Conservation (phyloP, 2,329 filamentous ascomycete genomes). For the Trichoderma gracile region DNA sequence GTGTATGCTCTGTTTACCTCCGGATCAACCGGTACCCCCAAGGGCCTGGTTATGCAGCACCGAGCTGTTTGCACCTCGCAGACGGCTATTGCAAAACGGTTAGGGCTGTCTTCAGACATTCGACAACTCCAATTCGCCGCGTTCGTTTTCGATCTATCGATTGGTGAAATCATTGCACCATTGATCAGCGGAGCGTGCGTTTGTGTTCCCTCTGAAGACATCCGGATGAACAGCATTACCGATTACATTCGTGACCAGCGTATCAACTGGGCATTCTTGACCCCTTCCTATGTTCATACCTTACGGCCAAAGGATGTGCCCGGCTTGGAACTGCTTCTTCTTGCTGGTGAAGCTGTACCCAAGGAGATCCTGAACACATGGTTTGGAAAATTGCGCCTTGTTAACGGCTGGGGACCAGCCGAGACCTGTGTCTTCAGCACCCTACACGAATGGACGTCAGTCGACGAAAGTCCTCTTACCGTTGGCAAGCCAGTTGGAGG, state of each 20-base stretch:
- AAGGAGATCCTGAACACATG: constrained; percentile 6
- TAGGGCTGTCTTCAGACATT: neutral
- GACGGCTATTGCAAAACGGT: neutral
- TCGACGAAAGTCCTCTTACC: neutral
- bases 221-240: constrained; percentile 7
- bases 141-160: constrained; percentile 23
- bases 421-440: constrained; percentile 22
- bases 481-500: constrained; percentile 14
- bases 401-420: constrained; percentile 10
- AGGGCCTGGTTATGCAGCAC: constrained; percentile 20
- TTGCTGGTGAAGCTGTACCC: constrained; percentile 17
- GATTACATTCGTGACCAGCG: neutral
- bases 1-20: constrained; percentile 20
- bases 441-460: neutral
- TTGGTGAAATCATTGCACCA: constrained; percentile 2
- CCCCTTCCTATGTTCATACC: constrained; percentile 3
- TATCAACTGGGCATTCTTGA: constrained; percentile 12
- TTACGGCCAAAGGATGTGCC: constrained; percentile 5
- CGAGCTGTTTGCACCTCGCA: constrained; percentile 2
- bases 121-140: constrained; percentile 21
- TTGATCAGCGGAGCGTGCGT: constrained; percentile 2
- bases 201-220: constrained; percentile 10
- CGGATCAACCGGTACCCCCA: constrained; percentile 13
- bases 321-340: neutral
- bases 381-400: constrained; percentile 10